Percentiles rank a stretch among this genome's conserved stretches.
Conservation (phyloP, 192 early-diverging fungal species). For the Backusella mclennaniae region DNA sequence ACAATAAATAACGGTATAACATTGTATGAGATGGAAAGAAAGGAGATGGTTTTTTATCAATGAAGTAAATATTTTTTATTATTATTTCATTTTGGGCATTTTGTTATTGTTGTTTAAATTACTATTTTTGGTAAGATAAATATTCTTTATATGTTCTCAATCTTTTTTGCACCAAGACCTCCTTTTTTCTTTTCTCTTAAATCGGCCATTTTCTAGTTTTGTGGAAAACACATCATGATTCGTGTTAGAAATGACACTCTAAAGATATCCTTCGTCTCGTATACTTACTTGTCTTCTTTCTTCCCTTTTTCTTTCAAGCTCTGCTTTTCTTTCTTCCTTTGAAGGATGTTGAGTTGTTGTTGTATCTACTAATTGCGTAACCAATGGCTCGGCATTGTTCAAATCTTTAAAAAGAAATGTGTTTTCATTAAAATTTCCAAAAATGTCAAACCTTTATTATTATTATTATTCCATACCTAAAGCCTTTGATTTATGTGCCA, state of each 20-base stretch:
- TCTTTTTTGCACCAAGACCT: conserved; percentile 47
- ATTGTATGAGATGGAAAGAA: background rate
- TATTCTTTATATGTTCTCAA: conserved; percentile 23
- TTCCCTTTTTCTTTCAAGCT: conserved; percentile 51
- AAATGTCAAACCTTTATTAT: background rate
- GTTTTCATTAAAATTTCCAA: background rate
- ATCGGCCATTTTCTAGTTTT: conserved; percentile 29
- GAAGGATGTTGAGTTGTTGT: conserved; percentile 4
- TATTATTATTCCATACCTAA: background rate
- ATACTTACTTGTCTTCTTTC: conserved; percentile 43
- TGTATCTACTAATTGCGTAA: conserved; percentile 5
- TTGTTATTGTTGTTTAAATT: conserved; percentile 7
- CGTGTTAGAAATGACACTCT: too few relatives aligned
- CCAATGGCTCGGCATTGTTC: conserved; percentile 6
- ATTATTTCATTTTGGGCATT: background rate
- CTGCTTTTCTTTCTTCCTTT: conserved; percentile 51
- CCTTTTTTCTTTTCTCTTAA: conserved; percentile 35
- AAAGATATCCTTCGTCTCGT: too few relatives aligned
- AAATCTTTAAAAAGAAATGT: conserved; percentile 2
- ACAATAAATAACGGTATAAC: background rate
- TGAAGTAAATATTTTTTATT: background rate
- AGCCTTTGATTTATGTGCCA: conserved; percentile 18
- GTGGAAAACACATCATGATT: too few relatives aligned
- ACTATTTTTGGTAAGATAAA: background rate
- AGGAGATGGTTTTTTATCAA: background rate